Conservation (phyloP, 2,329 filamentous ascomycete genomes). For the Apiospora rasikravindrae region DNA sequence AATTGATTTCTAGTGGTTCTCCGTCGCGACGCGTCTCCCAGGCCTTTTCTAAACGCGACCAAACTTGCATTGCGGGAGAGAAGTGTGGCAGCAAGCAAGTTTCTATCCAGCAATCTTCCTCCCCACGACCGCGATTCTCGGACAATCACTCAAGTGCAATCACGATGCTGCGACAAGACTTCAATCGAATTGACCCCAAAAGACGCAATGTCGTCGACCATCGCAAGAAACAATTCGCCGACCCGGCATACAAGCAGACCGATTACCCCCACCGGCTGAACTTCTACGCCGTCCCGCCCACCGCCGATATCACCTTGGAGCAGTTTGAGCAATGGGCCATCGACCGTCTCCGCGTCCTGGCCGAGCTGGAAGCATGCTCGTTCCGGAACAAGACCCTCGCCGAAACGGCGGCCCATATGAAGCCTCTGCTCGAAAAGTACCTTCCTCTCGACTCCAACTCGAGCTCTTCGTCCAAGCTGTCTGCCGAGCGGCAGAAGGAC, state of each 20-base stretch:
- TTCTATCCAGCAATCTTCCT: neutral
- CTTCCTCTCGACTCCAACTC: constrained; percentile 37
- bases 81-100: neutral
- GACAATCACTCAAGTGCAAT: neutral
- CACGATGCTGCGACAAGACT: constrained; percentile 38
- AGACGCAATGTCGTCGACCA: constrained; percentile 77
- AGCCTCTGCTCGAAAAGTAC: constrained; percentile 79
- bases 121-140: neutral
- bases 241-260: constrained; percentile 75
- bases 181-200: constrained; percentile 68
- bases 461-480: constrained; percentile 53
- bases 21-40: constrained; percentile 13
- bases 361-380: constrained; percentile 90
- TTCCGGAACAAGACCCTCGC: constrained; percentile 88
- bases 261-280: constrained; percentile 88
- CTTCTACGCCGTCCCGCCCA: constrained; percentile 88
- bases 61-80: neutral
- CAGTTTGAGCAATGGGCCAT: constrained; percentile 99
- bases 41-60: constrained; percentile 8
- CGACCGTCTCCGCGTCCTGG: constrained; percentile 82
- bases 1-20: constrained; percentile 13
- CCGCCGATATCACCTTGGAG: constrained; percentile 92
- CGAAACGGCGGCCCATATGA: constrained; percentile 85
- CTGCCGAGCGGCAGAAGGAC: constrained; percentile 84
- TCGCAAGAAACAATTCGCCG: constrained; percentile 86